These are phyloP conservation scores for Basipetospora chlamydospora DNA, from an alignment of 2,329 filamentous ascomycete species.

Conservation along the genomic window DNA sequence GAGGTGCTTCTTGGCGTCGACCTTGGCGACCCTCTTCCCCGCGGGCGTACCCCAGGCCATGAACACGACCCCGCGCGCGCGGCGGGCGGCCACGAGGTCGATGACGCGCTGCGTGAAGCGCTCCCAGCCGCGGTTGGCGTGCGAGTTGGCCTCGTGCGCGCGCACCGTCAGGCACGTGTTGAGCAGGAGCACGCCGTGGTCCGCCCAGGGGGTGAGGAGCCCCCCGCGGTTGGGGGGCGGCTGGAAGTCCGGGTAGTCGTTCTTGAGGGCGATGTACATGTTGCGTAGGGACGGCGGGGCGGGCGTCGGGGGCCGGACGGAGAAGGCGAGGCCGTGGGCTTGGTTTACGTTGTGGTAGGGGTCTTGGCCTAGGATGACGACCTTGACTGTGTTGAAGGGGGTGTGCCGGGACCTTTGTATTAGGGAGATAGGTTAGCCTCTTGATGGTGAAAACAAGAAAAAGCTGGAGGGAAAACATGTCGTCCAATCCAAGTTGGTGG, in stretches of 20 bases:
- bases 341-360: slow-evolving; percentile 94
- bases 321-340: slow-evolving; percentile 93
- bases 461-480: too few relatives aligned
- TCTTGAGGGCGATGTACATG: slow-evolving; percentile 79
- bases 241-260: slow-evolving; percentile 72
- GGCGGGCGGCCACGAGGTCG: slow-evolving; percentile 65
- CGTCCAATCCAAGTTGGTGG: slow-evolving; percentile 2
- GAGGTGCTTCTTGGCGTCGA: slow-evolving; percentile 61
- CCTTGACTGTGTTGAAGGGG: slow-evolving; percentile 75
- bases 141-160: slow-evolving; percentile 74
- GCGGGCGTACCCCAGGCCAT: slow-evolving; percentile 87
- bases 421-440: neutral
- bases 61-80: slow-evolving; percentile 76
- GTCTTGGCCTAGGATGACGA: slow-evolving; percentile 89
- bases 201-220: slow-evolving; percentile 83
- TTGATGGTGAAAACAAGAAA: neutral
- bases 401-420: slow-evolving; percentile 77
- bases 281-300: slow-evolving; percentile 85
- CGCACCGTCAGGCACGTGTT: slow-evolving; percentile 93
- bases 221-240: slow-evolving; percentile 65
- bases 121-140: slow-evolving; percentile 84
- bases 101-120: slow-evolving; percentile 83
- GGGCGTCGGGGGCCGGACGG: slow-evolving; percentile 73
- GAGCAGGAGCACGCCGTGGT: slow-evolving; percentile 80
- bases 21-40: slow-evolving; percentile 58